Percentiles rank a stretch among this genome's conserved stretches.
Evolutionary conservation across 768 basidiomycete genomes (phyloP).

Genomic region (Rhizopogon salebrosus): DNA sequence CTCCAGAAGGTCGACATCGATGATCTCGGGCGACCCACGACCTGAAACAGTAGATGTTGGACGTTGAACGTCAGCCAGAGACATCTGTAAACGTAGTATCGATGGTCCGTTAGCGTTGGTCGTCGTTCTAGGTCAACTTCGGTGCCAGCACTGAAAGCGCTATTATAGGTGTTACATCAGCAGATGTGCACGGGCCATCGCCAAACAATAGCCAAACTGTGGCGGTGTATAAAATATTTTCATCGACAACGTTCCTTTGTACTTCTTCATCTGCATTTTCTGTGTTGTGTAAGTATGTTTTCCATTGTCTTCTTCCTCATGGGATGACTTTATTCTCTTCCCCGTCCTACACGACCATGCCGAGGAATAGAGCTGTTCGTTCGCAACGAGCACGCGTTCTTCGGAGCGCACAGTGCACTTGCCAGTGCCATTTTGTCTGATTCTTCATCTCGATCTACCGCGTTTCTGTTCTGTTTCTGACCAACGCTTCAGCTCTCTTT

Average conservation of each 20-base stretch:
- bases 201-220: slow-evolving; percentile 23
- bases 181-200: slow-evolving; percentile 25
- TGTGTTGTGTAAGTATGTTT: background rate
- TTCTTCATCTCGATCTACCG: slow-evolving; percentile 6
- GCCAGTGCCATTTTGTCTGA: slow-evolving; percentile 90
- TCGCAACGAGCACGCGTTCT: slow-evolving; percentile 69
- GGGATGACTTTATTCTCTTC: slow-evolving; percentile 84
- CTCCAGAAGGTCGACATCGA: slow-evolving; percentile 41
- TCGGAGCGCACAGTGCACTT: slow-evolving; percentile 68
- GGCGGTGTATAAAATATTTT: slow-evolving; percentile 21
- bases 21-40: slow-evolving; percentile 27
- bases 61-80: slow-evolving; percentile 10
- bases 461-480: slow-evolving; percentile 8
- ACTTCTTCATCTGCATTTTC: slow-evolving; percentile 10
- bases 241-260: background rate
- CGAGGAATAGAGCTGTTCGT: slow-evolving; percentile 77
- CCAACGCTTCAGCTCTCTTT: slow-evolving; percentile 2
- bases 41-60: slow-evolving; percentile 1
- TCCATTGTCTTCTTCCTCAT: slow-evolving; percentile 1
- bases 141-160: background rate
- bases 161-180: slow-evolving; percentile 22
- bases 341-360: slow-evolving; percentile 89
- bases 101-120: slow-evolving; percentile 7
- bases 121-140: slow-evolving; percentile 11
- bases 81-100: slow-evolving; percentile 14